These are phyloP conservation scores for Colletotrichum acutatum DNA, from an alignment of 2,329 filamentous ascomycete species.

Conservation along the genomic window DNA sequence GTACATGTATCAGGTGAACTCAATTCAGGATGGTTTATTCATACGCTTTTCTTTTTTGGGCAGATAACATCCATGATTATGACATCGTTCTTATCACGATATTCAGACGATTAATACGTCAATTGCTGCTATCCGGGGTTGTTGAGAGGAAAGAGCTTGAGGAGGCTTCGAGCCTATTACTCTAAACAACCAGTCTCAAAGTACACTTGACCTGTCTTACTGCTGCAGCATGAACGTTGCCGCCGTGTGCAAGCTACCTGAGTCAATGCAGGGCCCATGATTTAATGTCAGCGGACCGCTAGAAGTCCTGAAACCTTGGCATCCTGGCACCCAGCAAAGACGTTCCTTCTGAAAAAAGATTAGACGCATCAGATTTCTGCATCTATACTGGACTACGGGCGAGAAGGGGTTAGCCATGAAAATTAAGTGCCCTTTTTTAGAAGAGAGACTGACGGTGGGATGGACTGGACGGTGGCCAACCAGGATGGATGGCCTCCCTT, in stretches of 20 bases:
- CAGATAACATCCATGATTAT: conserved; percentile 12
- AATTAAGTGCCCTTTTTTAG: background rate
- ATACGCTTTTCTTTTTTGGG: background rate
- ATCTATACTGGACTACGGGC: background rate
- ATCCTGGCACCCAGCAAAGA: conserved; percentile 23
- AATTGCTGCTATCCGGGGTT: background rate
- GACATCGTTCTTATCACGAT: conserved; percentile 7
- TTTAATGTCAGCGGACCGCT: conserved; percentile 16
- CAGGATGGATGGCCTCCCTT: conserved; percentile 13
- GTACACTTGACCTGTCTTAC: conserved; percentile 3
- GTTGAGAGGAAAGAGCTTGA: conserved; percentile 2
- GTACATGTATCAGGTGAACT: background rate
- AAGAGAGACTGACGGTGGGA: background rate
- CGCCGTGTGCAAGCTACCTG: conserved; percentile 15
- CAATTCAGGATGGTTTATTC: background rate
- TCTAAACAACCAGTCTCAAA: background rate
- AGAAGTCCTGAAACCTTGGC: background rate
- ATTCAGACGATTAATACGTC: conserved; percentile 21
- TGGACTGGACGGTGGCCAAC: background rate
- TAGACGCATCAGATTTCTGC: conserved; percentile 9
- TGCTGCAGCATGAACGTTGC: background rate
- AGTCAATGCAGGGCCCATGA: conserved; percentile 9
- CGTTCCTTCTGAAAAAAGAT: conserved; percentile 23
- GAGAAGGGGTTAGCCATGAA: conserved; percentile 2
- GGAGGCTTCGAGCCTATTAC: conserved; percentile 3